These are phyloP conservation scores for Oryza punctata DNA, from an alignment of 176 grass and related monocot genomes.

Conservation along the genomic window DNA sequence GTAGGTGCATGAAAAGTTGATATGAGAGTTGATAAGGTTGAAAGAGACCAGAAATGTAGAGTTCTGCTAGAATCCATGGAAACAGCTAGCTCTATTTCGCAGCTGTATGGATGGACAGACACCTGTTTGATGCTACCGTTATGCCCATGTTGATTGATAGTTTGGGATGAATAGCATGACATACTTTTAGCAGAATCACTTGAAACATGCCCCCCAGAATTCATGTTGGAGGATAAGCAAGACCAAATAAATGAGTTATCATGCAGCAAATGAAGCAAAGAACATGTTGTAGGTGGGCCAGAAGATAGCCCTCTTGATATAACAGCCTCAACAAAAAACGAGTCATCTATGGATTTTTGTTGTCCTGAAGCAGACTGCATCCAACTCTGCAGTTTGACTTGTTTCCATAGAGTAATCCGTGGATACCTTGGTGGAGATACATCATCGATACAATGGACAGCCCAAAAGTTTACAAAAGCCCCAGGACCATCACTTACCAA, in stretches of 20 bases:
- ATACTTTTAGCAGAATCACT: conserved; percentile 46
- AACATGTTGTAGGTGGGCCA: conserved; percentile 69
- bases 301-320: conserved; percentile 62
- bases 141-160: conserved; percentile 73
- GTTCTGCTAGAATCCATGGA: conserved; percentile 78
- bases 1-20: conserved; percentile 48
- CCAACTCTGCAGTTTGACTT: conserved; percentile 45
- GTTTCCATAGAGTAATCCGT: conserved; percentile 75
- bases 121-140: conserved; percentile 69
- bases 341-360: conserved; percentile 31
- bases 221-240: conserved; percentile 45
- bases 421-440: conserved; percentile 78
- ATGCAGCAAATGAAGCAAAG: conserved; percentile 77
- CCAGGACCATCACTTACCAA: conserved; percentile 67
- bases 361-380: conserved; percentile 23
- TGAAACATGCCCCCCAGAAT: conserved; percentile 45
- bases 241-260: conserved; percentile 61
- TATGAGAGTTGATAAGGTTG: conserved; percentile 67
- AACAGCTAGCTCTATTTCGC: conserved; percentile 74
- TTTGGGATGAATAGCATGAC: conserved; percentile 39
- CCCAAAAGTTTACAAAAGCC: conserved; percentile 68
- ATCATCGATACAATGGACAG: conserved; percentile 88
- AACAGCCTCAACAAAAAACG: conserved; percentile 67
- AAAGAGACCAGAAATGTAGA: conserved; percentile 87
- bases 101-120: conserved; percentile 65